These are phyloP conservation scores for Guyanaporus albipodus DNA, from an alignment of 768 basidiomycete genomes.

Conservation along the genomic window DNA sequence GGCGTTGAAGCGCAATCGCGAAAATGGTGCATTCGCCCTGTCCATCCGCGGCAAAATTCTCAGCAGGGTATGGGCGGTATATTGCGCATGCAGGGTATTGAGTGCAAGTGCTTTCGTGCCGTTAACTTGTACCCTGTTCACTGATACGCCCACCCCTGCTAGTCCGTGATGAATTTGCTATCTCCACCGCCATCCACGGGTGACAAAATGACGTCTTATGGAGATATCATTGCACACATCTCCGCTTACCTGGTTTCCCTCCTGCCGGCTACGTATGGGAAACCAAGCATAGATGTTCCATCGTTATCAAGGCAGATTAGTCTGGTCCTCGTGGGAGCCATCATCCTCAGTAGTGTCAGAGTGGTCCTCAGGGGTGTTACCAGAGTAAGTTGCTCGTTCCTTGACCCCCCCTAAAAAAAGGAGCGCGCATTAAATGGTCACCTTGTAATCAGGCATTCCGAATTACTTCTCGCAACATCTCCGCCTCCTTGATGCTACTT, in stretches of 20 bases:
- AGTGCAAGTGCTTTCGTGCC: slow-evolving; percentile 43
- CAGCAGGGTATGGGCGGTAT: slow-evolving; percentile 56
- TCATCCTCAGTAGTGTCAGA: slow-evolving; percentile 70
- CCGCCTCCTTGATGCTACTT: slow-evolving; percentile 73
- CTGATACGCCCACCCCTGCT: slow-evolving; percentile 14
- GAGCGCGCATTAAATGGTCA: not conserved
- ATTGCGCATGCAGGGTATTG: slow-evolving; percentile 60
- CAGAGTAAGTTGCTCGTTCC: slow-evolving; percentile 36
- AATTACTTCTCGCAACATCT: slow-evolving; percentile 64
- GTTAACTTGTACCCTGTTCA: slow-evolving; percentile 5
- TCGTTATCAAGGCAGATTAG: slow-evolving; percentile 55
- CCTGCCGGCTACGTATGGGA: slow-evolving; percentile 31
- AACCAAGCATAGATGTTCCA: slow-evolving; percentile 32
- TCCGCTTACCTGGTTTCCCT: slow-evolving; percentile 40
- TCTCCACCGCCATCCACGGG: slow-evolving; percentile 31
- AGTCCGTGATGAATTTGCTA: slow-evolving; percentile 35
- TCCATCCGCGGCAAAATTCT: slow-evolving; percentile 55
- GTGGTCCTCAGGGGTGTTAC: slow-evolving; percentile 67
- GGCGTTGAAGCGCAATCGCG: slow-evolving; percentile 44
- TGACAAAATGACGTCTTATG: slow-evolving; percentile 41
- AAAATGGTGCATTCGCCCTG: slow-evolving; percentile 44
- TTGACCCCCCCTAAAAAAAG: not conserved
- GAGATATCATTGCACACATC: slow-evolving; percentile 39
- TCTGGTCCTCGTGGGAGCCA: slow-evolving; percentile 67
- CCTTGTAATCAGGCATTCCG: slow-evolving; percentile 45